A percentile compares a stretch with the other conserved stretches of the same genome.
Evolutionary conservation across 805 yeast genomes (phyloP).

Genomic region (Cyberlindnera suaveolens): DNA sequence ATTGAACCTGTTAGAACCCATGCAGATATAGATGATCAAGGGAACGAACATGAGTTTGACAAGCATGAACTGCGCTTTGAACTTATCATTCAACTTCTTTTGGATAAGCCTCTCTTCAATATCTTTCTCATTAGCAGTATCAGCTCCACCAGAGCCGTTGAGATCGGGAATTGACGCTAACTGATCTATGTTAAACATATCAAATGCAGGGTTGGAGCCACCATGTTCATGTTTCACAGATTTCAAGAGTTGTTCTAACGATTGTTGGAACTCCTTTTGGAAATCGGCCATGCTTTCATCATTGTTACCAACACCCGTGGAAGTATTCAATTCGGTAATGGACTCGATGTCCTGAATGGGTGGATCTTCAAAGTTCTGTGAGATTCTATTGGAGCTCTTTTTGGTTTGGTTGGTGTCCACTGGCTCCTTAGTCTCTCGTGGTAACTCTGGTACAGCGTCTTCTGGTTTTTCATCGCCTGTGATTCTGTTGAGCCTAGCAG

Average conservation of each 20-base stretch:
- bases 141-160: no score
- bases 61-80: slow-evolving; percentile 19
- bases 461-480: slow-evolving; percentile 19
- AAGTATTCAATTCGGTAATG: background rate
- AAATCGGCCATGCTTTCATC: slow-evolving; percentile 1
- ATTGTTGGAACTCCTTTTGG: slow-evolving; percentile 17
- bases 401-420: background rate
- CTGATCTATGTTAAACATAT: no score
- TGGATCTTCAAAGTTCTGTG: slow-evolving; percentile 17
- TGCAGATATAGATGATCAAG: slow-evolving; percentile 9
- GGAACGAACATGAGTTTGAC: slow-evolving; percentile 6
- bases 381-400: slow-evolving; percentile 11
- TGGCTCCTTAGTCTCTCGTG: background rate
- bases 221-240: slow-evolving; percentile 6
- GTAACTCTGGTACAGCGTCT: background rate
- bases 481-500: slow-evolving; percentile 19
- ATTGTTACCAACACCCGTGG: no score
- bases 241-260: slow-evolving; percentile 14
- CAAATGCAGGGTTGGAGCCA: background rate
- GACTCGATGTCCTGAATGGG: slow-evolving; percentile 7
- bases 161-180: no score
- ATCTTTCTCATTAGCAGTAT: background rate
- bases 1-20: background rate
- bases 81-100: slow-evolving; percentile 16
- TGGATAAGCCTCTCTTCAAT: slow-evolving; percentile 2